phyloP scores from a whole-genome alignment of 2,329 filamentous ascomycete genomes.

The Xylogone sp. region DNA sequence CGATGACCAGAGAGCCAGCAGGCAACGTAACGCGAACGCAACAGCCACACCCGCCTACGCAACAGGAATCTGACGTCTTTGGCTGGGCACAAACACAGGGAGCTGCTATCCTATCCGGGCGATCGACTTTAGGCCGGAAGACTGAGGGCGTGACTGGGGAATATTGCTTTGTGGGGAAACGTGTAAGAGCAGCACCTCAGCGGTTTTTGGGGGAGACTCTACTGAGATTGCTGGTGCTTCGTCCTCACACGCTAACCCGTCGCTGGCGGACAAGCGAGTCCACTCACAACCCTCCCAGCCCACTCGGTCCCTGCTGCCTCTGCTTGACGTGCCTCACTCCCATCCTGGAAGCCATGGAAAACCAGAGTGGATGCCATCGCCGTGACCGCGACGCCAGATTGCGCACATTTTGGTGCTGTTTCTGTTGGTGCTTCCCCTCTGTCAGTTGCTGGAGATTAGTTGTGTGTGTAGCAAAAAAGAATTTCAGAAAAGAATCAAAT shows the following conservation, averaged over 20 bases:
- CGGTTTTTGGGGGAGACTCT: not conserved
- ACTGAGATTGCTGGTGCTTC: not conserved
- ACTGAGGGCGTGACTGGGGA: not conserved
- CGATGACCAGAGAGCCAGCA: not conserved
- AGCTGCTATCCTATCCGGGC: not conserved
- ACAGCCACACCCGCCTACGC: not conserved
- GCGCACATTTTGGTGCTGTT: no score
- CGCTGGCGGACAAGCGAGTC: not conserved
- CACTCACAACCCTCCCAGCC: not conserved
- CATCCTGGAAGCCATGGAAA: not conserved
- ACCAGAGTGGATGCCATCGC: not conserved
- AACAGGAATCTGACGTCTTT: not conserved
- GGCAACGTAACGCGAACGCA: not conserved
- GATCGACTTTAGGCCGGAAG: not conserved
- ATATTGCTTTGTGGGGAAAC: not conserved
- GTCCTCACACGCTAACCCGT: not conserved
- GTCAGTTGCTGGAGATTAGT: no score
- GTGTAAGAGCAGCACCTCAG: not conserved
- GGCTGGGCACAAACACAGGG: not conserved
- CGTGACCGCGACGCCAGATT: not conserved
- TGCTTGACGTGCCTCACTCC: not conserved
- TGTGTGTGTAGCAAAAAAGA: no score
- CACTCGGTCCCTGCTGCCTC: not conserved
- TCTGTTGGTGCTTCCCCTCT: no score
- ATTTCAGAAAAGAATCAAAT: no score